Base-by-base conservation (phyloP, 2,329 filamentous ascomycete genomes). In the Podosphaera xanthii region DNA sequence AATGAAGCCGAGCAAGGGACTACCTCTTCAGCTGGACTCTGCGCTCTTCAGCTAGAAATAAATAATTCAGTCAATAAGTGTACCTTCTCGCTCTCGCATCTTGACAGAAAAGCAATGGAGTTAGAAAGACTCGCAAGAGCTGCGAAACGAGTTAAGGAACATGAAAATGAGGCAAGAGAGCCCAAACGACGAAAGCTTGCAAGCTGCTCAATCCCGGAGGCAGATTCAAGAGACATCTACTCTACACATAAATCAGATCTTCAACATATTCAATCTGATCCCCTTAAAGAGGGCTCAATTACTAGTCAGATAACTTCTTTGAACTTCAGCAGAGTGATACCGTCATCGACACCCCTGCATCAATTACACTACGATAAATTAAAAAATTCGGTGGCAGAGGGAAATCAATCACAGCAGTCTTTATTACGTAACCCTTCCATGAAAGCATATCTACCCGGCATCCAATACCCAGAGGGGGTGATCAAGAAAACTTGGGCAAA, bases 71-170 rank as follows among this genome's bases (percentile, higher is more conserved):
- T 14, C 30, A 22, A 22, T 22, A 22, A 22, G 22, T 22, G 22
- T 22, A 22, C 22, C 22, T 12, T 55, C 14, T 61, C 60, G 9
- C 48, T 65, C n/a, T 57, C 63, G 9, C 63, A 61, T 8, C 54
- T 94, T 0, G 79, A 95, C 71, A 79, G 90, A 42, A 87, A 83
- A 70, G 78, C 81, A 58, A 92, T 95, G 87, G 91, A 96, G 69
- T 76, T 82, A 65, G 88, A 94, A 68, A 81, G 91, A 48, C 76
- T 94, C 12, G 82, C 80, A 31, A 78, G 90, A 64, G 50, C 53
- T 40, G 44, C 50, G 44, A 63, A 49, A 53, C 70, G 8, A 10
- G 22, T 31, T 22, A 55, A 82, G 46, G 76, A 76, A 50, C 86
- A 90, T 69, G 31, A 52, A 34, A 53, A 59, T 10, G 31, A 31